A percentile compares a stretch with the other conserved stretches of the same genome.
phyloP scores from a whole-genome alignment of 139 green algal genomes.

The Picochlorum sp. region DNA sequence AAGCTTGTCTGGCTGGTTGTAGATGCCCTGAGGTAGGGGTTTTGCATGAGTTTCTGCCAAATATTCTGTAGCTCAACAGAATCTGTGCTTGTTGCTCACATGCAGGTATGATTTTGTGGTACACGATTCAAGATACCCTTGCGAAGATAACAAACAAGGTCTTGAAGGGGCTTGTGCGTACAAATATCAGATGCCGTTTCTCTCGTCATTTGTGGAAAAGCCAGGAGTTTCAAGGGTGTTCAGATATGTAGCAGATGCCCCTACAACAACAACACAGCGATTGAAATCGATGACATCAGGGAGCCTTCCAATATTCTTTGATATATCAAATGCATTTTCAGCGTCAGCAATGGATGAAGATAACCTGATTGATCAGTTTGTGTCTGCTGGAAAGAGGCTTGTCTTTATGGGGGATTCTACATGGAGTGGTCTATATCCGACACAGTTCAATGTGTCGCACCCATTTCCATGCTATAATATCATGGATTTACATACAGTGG shows the following conservation, averaged over 20 bases:
- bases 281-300: conserved; percentile 76
- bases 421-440: conserved; percentile 77
- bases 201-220: conserved; percentile 8
- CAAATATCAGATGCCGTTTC: conserved; percentile 27
- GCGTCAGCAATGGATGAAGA: conserved; percentile 71
- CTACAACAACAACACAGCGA: conserved; percentile 85
- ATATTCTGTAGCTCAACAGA: too few relatives aligned
- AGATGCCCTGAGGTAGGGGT: conserved; percentile 65
- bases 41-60: too few relatives aligned
- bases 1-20: conserved; percentile 62
- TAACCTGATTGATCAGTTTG: conserved; percentile 82
- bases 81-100: too few relatives aligned
- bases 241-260: conserved; percentile 80
- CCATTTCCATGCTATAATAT: conserved; percentile 91
- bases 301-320: conserved; percentile 88
- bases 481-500: conserved; percentile 88
- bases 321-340: conserved; percentile 80
- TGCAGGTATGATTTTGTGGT: conserved; percentile 33
- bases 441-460: conserved; percentile 37
- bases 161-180: conserved; percentile 3
- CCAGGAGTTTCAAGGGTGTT: not conserved
- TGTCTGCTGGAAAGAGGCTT: conserved; percentile 34
- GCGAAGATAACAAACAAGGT: not conserved
- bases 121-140: conserved; percentile 20
- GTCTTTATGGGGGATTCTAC: conserved; percentile 85